Evolutionary conservation across 306 rosid genomes (phyloP).

Genomic region (Casuarina equisetifolia): DNA sequence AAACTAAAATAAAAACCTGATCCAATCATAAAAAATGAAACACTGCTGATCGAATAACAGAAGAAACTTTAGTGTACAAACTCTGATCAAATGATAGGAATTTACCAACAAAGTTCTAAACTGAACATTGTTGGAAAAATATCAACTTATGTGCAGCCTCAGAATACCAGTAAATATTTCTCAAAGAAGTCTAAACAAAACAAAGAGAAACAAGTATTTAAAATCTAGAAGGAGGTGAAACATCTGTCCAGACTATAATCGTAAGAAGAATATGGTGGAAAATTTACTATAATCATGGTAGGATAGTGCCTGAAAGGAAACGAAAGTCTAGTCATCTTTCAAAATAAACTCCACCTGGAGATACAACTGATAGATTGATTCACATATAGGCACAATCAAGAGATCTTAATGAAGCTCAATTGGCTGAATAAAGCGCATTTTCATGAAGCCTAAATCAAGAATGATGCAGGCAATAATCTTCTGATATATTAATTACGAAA

Average conservation of each 20-base stretch:
- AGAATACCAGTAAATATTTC: background rate
- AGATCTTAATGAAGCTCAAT: background rate
- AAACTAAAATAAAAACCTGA: background rate
- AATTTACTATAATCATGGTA: background rate
- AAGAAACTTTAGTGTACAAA: too few species aligned
- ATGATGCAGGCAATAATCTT: background rate
- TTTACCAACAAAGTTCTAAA: too few species aligned
- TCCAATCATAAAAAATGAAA: background rate
- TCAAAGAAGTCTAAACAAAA: background rate
- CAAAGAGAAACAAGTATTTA: background rate
- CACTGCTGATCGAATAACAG: too few species aligned
- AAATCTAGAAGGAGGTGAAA: background rate
- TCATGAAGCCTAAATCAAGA: background rate
- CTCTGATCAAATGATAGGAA: background rate
- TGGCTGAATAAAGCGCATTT: background rate
- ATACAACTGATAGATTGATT: background rate
- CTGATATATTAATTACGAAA: background rate
- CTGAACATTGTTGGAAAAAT: background rate
- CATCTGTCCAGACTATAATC: background rate
- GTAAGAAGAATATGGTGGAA: background rate
- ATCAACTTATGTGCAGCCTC: background rate
- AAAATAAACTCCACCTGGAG: background rate
- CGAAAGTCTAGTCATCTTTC: background rate
- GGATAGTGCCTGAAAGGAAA: background rate
- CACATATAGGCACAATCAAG: background rate